Base-by-base conservation (phyloP, 2,329 filamentous ascomycete genomes). In the Microdochium paspali region DNA sequence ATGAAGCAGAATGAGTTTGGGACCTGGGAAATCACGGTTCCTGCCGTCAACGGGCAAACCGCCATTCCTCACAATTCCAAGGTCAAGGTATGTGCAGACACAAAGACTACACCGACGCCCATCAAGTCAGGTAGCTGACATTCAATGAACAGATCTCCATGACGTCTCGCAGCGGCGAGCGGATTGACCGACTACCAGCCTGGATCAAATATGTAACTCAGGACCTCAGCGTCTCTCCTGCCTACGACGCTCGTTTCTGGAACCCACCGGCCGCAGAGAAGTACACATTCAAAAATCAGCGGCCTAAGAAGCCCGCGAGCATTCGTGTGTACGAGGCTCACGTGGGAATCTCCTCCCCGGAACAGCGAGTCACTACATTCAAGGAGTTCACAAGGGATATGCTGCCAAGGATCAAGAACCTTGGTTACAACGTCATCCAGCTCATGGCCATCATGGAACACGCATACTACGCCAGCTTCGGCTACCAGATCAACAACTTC, bases 391-490 rank as follows among this genome's bases (percentile, higher is more conserved):
- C 91, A 2, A 76, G 83, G 59, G 89, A 87, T 65, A 90, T 95
- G 77, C 78, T 98, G 7, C 90, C 91, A 15, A 81, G 91, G 49
- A 97, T 98, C 69, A 85, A 90, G 61, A 73, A 82, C 53, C 74
- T 97, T 40, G 93, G 91, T 35, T 98, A 98, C 73, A 97, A 98
- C 63, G 87, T 90, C 47, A 97, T 98, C 56, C 93, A 98, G 65
- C 76, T 98, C 53, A 98, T 98, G 93, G 93, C 93, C 43, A 77
- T 98, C 61, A 98, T 98, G 91, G 93, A 98, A 64, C 93, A 98
- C 68, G 93, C 93, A 45, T 98, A 98, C 74, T 98, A 98, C 65
- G 93, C 93, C 59, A 97, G 91, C 61, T 98, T 98, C 59, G 93
- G 93, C 44, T 98, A 98, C 66, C 93, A 98, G 67, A 82, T 98